phyloP scores from a whole-genome alignment of 352 stramenopile genomes.

The Phytophthora quininea region DNA sequence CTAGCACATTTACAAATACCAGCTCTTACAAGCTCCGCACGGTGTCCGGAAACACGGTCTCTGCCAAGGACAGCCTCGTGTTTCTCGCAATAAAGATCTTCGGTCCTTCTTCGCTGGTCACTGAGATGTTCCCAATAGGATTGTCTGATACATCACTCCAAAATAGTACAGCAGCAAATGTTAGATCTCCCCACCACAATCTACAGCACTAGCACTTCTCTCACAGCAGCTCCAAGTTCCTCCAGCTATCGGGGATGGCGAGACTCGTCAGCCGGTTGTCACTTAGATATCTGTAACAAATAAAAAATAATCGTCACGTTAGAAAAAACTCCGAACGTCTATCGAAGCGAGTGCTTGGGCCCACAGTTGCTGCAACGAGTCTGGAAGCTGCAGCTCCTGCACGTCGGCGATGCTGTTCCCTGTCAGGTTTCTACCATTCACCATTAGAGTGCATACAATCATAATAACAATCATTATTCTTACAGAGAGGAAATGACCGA shows the following conservation, averaged over 20 bases:
- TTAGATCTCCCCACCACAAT: neutral
- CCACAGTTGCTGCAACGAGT: constrained; percentile 27
- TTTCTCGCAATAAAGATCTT: constrained; percentile 29
- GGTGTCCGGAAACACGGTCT: constrained; percentile 19
- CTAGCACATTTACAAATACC: too few species aligned
- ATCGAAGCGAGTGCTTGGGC: neutral
- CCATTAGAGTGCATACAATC: neutral
- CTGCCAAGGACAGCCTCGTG: constrained; percentile 21
- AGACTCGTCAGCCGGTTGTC: constrained; percentile 23
- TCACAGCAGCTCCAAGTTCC: constrained; percentile 26
- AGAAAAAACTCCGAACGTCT: neutral
- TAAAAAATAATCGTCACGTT: constrained; percentile 3
- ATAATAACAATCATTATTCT: too few species aligned
- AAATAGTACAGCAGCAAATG: neutral
- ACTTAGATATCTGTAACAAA: constrained; percentile 24
- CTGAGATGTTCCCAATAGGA: constrained; percentile 29
- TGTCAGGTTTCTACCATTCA: constrained; percentile 27
- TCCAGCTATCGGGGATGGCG: constrained; percentile 23
- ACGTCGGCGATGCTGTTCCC: constrained; percentile 19
- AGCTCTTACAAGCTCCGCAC: constrained; percentile 25
- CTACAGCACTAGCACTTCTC: neutral
- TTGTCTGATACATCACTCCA: constrained; percentile 37
- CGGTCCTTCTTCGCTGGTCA: constrained; percentile 24
- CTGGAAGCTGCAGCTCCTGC: constrained; percentile 20
- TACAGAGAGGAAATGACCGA: constrained; percentile 21